Evolutionary conservation across 106 monocot genomes (phyloP).

Genomic region (Acorus gramineus): DNA sequence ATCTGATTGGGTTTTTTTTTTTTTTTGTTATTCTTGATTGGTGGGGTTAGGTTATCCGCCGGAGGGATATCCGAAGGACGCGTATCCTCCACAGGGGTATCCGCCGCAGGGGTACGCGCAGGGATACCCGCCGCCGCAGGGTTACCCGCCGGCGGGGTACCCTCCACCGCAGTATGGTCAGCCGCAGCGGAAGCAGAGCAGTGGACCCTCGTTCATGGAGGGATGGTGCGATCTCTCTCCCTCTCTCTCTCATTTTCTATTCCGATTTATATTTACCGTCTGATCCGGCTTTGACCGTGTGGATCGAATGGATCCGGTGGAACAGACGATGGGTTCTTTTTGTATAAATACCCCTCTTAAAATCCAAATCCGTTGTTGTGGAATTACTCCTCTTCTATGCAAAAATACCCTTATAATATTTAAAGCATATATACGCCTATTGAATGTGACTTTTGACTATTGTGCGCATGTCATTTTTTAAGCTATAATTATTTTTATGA

Average conservation of each 20-base stretch:
- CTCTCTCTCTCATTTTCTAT: background rate
- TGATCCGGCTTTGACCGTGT: background rate
- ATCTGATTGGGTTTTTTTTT: slow-evolving; percentile 8
- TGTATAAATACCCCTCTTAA: too few species aligned
- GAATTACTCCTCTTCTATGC: too few species aligned
- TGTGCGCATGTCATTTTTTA: too few species aligned
- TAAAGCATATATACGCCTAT: too few species aligned
- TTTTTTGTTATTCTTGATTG: background rate
- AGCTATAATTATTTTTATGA: too few species aligned
- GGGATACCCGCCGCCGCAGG: slow-evolving; percentile 32
- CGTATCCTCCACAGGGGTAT: slow-evolving; percentile 37
- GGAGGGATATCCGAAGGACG: slow-evolving; percentile 68
- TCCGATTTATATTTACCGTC: background rate
- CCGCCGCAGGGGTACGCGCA: slow-evolving; percentile 11
- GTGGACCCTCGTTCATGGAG: slow-evolving; percentile 54
- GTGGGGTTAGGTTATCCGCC: slow-evolving; percentile 42
- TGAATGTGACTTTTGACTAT: too few species aligned
- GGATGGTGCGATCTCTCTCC: slow-evolving; percentile 47
- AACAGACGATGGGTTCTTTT: background rate
- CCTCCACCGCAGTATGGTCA: slow-evolving; percentile 38
- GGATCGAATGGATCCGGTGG: background rate
- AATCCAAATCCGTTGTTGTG: too few species aligned
- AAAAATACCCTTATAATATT: too few species aligned
- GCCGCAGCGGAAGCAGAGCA: slow-evolving; percentile 28
- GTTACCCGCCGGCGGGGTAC: slow-evolving; percentile 43